phyloP scores from a whole-genome alignment of 169 alveolate species.

The Babesia ovata region DNA sequence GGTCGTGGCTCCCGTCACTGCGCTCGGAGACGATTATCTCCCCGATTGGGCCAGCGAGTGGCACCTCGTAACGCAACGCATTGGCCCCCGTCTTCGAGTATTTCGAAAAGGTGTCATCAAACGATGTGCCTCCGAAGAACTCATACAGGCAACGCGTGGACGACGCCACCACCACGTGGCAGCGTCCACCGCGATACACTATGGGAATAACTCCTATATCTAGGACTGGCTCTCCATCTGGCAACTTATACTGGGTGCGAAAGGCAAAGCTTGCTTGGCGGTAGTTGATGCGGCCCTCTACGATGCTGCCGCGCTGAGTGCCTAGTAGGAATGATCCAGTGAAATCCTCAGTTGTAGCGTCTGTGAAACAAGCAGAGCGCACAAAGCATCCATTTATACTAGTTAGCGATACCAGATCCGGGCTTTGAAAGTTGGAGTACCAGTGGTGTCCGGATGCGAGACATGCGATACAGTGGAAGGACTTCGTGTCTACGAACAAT shows the following conservation, averaged over 20 bases:
- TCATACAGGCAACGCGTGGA: constrained; percentile 61
- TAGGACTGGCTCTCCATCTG: constrained; percentile 60
- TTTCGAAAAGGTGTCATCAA: constrained; percentile 57
- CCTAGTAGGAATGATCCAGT: constrained; percentile 65
- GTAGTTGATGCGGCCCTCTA: constrained; percentile 62
- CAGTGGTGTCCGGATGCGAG: constrained; percentile 63
- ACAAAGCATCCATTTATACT: constrained; percentile 42
- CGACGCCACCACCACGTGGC: constrained; percentile 50
- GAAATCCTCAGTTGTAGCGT: constrained; percentile 49
- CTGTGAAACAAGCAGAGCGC: constrained; percentile 58
- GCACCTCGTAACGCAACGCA: constrained; percentile 58
- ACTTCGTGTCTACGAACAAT: constrained; percentile 59
- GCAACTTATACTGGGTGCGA: constrained; percentile 31
- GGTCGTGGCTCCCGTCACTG: constrained; percentile 63
- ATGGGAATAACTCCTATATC: constrained; percentile 56
- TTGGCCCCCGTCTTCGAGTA: constrained; percentile 17
- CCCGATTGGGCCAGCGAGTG: constrained; percentile 65
- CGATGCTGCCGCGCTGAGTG: constrained; percentile 59
- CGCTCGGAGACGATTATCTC: constrained; percentile 50
- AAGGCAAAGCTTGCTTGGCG: constrained; percentile 31
- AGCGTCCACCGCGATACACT: constrained; percentile 32
- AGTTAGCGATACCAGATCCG: constrained; percentile 29
- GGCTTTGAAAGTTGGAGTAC: constrained; percentile 59
- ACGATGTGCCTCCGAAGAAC: constrained; percentile 59
- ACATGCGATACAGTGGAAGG: constrained; percentile 68